Evolutionary conservation across 2,329 filamentous ascomycete genomes (phyloP).

Genomic region (Claviceps lovelessii): DNA sequence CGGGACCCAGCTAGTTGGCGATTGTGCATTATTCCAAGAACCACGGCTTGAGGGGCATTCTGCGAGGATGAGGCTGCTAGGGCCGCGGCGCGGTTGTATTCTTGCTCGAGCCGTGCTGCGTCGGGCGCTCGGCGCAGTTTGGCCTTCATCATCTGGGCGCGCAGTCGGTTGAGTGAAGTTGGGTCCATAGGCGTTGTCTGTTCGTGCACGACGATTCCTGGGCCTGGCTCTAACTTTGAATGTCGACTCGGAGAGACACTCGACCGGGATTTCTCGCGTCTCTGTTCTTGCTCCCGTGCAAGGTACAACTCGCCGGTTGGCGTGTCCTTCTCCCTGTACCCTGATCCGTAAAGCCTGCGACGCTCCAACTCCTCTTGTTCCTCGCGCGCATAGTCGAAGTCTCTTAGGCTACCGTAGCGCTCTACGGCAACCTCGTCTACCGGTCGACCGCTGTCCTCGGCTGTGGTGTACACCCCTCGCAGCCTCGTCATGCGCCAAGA

Average conservation of each 20-base stretch:
- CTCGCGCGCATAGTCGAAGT: conserved; percentile 86
- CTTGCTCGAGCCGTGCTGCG: conserved; percentile 60
- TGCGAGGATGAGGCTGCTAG: conserved; percentile 25
- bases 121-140: conserved; percentile 69
- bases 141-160: conserved; percentile 91
- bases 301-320: conserved; percentile 77
- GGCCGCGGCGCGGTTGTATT: conserved; percentile 64
- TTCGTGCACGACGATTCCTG: conserved; percentile 46
- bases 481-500: conserved; percentile 96
- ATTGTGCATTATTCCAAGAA: conserved; percentile 78
- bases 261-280: not conserved
- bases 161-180: conserved; percentile 73
- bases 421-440: conserved; percentile 76
- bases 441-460: conserved; percentile 55
- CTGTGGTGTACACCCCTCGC: conserved; percentile 66
- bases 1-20: conserved; percentile 66
- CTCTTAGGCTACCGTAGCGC: conserved; percentile 63
- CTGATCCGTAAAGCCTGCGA: conserved; percentile 66
- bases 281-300: conserved; percentile 43
- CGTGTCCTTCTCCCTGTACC: conserved; percentile 72
- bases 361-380: conserved; percentile 85
- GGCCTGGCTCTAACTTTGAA: conserved; percentile 21
- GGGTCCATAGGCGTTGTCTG: conserved; percentile 46
- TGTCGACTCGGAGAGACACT: conserved; percentile 18
- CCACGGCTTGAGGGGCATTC: conserved; percentile 48